Percentiles rank a stretch among this genome's conserved stretches.
Evolutionary conservation across 257 asterid species (phyloP).

Genomic region (Solanum commersonii): DNA sequence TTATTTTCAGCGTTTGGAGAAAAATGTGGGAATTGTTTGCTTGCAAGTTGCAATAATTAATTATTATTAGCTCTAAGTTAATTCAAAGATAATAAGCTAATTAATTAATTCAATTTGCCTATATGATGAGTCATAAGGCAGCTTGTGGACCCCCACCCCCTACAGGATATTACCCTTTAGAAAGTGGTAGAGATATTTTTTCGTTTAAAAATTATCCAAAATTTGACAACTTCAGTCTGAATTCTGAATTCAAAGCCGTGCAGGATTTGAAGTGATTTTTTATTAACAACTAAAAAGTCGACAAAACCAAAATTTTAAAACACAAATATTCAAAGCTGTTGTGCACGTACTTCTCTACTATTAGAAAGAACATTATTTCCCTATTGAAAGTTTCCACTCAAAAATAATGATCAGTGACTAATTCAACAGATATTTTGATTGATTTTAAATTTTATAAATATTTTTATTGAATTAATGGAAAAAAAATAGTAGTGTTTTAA

Average conservation of each 20-base stretch:
- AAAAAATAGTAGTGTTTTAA: neutral
- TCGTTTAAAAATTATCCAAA: neutral
- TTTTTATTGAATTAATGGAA: neutral
- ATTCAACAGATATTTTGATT: neutral
- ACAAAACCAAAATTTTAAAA: neutral
- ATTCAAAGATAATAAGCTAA: neutral
- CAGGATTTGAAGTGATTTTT: neutral
- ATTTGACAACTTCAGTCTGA: neutral
- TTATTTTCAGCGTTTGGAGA: neutral
- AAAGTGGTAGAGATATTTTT: neutral
- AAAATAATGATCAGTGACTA: neutral
- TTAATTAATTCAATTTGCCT: neutral
- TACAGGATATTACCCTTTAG: neutral
- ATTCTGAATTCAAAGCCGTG: neutral
- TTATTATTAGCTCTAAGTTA: neutral
- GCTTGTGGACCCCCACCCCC: neutral
- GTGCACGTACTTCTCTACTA: neutral
- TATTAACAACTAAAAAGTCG: neutral
- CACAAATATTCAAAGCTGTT: neutral
- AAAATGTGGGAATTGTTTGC: neutral
- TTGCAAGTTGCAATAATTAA: neutral
- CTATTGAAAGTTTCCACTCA: neutral
- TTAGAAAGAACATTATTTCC: neutral
- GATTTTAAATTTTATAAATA: neutral
- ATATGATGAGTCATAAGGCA: neutral